Percentiles rank a stretch among this genome's conserved stretches.
phyloP scores from a whole-genome alignment of 495 filamentous ascomycete species.

The Penicillium cinerascens region DNA sequence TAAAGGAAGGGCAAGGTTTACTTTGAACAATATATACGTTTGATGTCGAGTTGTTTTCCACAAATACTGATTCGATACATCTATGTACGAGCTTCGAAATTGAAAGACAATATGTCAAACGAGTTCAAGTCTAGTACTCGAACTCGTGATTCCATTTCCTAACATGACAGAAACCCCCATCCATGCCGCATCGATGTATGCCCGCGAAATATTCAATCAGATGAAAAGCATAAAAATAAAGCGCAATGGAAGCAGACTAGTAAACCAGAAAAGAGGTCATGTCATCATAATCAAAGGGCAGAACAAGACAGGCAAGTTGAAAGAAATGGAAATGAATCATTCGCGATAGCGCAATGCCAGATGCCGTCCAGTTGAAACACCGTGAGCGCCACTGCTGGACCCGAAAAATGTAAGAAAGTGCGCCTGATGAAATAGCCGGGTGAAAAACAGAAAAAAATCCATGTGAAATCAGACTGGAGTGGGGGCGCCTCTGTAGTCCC shows the following conservation, averaged over 20 bases:
- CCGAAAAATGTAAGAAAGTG: conserved; percentile 13
- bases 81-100: too few species aligned
- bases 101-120: too few species aligned
- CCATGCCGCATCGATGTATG: conserved; percentile 1
- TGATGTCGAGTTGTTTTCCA: too few species aligned
- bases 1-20: too few species aligned
- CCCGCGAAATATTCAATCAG: conserved; percentile 2
- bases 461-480: conserved; percentile 9
- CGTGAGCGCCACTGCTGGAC: conserved; percentile 38
- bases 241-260: not conserved
- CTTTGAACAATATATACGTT: too few species aligned
- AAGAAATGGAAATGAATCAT: conserved; percentile 7
- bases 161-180: conserved; percentile 1
- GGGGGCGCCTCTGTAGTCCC: not conserved
- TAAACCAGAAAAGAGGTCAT: conserved; percentile 9
- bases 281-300: conserved; percentile 17
- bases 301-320: not conserved
- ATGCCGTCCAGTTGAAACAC: conserved; percentile 27
- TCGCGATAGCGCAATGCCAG: conserved; percentile 22
- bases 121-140: not conserved
- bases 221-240: conserved; percentile 1
- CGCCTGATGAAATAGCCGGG: conserved; percentile 5
- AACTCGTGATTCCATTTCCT: conserved; percentile 1
- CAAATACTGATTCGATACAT: too few species aligned
- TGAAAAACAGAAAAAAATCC: conserved; percentile 9